phyloP scores from a whole-genome alignment of 1,284 basidiomycete species.

The Trichosporon inkin region DNA sequence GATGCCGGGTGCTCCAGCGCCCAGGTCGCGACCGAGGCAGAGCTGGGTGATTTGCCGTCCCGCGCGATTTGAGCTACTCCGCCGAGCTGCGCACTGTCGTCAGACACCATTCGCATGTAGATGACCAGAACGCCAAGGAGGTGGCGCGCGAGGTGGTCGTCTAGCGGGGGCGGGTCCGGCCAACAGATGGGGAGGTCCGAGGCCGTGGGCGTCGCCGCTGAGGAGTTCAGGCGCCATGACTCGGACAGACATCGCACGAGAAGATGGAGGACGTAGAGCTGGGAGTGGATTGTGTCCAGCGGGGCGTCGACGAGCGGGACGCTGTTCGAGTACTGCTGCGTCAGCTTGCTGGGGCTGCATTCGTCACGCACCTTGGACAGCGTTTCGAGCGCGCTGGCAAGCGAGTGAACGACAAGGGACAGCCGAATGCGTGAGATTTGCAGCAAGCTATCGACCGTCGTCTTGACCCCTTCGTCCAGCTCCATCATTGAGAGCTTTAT shows the following conservation, averaged over 20 bases:
- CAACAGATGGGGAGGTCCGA: constrained; percentile 50
- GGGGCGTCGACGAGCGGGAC: constrained; percentile 52
- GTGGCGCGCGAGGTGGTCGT: constrained; percentile 81
- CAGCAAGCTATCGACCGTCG: constrained; percentile 71
- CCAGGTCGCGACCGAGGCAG: constrained; percentile 25
- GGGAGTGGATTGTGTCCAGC: constrained; percentile 77
- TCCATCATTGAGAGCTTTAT: constrained; percentile 67
- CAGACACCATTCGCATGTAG: constrained; percentile 69
- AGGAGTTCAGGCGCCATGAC: constrained; percentile 58
- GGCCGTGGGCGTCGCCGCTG: constrained; percentile 16
- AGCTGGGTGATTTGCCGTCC: constrained; percentile 26
- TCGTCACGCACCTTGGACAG: constrained; percentile 62
- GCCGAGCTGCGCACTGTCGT: constrained; percentile 21
- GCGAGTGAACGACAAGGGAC: constrained; percentile 70
- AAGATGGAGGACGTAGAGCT: constrained; percentile 82
- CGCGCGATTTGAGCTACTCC: constrained; percentile 18
- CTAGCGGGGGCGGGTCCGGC: constrained; percentile 70
- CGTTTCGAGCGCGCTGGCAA: constrained; percentile 69
- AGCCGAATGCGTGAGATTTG: constrained; percentile 69
- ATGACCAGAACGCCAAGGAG: constrained; percentile 75
- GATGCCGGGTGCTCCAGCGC: constrained; percentile 18
- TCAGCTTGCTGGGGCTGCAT: constrained; percentile 51
- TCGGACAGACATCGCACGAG: constrained; percentile 70
- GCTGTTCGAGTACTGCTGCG: constrained; percentile 42
- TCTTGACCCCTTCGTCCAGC: constrained; percentile 64